phyloP scores from a whole-genome alignment of 192 early-diverging fungal genomes.

The Blastocladiella britannica region DNA sequence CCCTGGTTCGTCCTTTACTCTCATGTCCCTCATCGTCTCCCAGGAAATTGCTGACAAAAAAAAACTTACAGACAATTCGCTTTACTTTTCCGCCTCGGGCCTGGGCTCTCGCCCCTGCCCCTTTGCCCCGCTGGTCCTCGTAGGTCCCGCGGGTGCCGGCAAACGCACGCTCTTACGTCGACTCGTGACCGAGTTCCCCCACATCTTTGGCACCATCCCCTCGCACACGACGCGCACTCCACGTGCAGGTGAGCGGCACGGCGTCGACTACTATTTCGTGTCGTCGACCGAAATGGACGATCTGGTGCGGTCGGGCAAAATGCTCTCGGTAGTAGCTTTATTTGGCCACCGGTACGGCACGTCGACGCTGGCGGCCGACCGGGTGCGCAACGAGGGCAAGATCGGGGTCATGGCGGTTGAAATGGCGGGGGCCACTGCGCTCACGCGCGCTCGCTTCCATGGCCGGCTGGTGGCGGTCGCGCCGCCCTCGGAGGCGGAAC shows the following conservation, averaged over 20 bases:
- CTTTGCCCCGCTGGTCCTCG: slow-evolving; percentile 26
- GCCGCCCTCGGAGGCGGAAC: no score
- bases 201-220: slow-evolving; percentile 20
- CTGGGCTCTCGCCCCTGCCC: slow-evolving; percentile 8
- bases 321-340: slow-evolving; percentile 24
- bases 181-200: slow-evolving; percentile 18
- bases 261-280: slow-evolving; percentile 32
- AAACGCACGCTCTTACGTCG: slow-evolving; percentile 25
- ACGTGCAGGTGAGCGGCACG: slow-evolving; percentile 28
- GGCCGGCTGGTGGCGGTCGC: no score
- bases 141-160: slow-evolving; percentile 28
- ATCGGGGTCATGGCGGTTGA: slow-evolving; percentile 32
- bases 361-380: slow-evolving; percentile 19
- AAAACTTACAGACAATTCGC: no score
- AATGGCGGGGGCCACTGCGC: no score
- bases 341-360: slow-evolving; percentile 38
- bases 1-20: no score
- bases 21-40: no score
- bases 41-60: no score
- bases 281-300: slow-evolving; percentile 15
- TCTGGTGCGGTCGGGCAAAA: slow-evolving; percentile 19
- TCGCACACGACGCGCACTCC: slow-evolving; percentile 35
- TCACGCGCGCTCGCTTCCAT: no score
- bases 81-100: background rate
- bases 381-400: slow-evolving; percentile 25